Evolutionary conservation across 345 rosid genomes (phyloP).

Genomic region (Populus euphratica): DNA sequence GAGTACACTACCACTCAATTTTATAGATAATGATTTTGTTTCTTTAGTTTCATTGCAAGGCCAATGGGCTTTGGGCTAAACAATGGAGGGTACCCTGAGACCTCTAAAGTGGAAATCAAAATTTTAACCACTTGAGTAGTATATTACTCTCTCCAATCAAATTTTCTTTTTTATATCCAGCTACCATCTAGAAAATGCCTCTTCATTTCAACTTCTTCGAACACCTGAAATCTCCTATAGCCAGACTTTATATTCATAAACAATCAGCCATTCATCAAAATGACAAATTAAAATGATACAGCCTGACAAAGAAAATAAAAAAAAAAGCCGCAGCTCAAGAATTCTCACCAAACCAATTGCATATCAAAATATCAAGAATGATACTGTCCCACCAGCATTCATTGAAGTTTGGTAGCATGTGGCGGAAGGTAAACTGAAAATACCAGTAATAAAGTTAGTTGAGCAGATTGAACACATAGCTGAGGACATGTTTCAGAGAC

Average conservation of each 20-base stretch:
- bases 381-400: conserved; percentile 99
- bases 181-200: background rate
- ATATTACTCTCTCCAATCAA: background rate
- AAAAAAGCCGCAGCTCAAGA: background rate
- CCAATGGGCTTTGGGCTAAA: background rate
- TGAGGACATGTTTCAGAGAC: background rate
- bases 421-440: conserved; percentile 87
- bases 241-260: background rate
- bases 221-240: background rate
- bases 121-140: background rate
- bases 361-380: conserved; percentile 86
- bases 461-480: background rate
- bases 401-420: conserved; percentile 98
- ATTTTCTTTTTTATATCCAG: background rate
- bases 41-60: background rate
- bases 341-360: conserved; percentile 98
- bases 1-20: background rate
- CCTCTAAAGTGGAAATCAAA: background rate
- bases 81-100: background rate
- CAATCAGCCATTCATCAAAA: background rate
- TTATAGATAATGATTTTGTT: background rate
- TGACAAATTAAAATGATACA: background rate
- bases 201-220: background rate
- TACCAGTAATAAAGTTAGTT: conserved; percentile 10
- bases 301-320: background rate